A percentile compares a stretch with the other conserved stretches of the same genome.
phyloP scores from a whole-genome alignment of 805 yeast genomes.

The Pichia ethanolica region DNA sequence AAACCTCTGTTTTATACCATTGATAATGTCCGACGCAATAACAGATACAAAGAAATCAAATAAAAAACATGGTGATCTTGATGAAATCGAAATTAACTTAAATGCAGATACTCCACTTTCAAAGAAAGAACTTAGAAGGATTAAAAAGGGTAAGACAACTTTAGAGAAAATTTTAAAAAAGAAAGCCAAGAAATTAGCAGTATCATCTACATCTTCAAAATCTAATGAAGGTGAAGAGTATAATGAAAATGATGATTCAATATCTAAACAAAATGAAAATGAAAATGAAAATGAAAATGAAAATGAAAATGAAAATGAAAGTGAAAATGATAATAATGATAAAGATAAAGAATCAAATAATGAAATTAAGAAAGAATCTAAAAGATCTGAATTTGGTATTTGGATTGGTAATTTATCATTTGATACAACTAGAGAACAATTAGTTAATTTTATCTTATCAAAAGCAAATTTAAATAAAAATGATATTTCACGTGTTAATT shows the following conservation, averaged over 20 bases:
- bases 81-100: constrained; percentile 61
- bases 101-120: constrained; percentile 74
- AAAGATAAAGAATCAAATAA: constrained; percentile 25
- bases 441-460: constrained; percentile 53
- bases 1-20: too few species aligned
- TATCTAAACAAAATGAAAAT: constrained; percentile 18
- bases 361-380: constrained; percentile 12
- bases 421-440: constrained; percentile 71
- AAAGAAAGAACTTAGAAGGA: constrained; percentile 79
- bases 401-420: constrained; percentile 94
- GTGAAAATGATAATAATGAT: constrained; percentile 12
- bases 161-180: constrained; percentile 43
- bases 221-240: constrained; percentile 13
- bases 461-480: constrained; percentile 46
- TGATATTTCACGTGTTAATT: constrained; percentile 67
- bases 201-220: constrained; percentile 4
- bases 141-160: constrained; percentile 69
- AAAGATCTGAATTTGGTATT: constrained; percentile 59
- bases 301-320: constrained; percentile 19
- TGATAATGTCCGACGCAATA: too few species aligned
- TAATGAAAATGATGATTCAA: constrained; percentile 18
- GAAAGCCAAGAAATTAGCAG: constrained; percentile 25
- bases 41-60: background rate
- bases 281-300: constrained; percentile 13
- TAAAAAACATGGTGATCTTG: background rate